phyloP scores from a whole-genome alignment of 2,329 filamentous ascomycete species.

The Diaporthe sp. region DNA sequence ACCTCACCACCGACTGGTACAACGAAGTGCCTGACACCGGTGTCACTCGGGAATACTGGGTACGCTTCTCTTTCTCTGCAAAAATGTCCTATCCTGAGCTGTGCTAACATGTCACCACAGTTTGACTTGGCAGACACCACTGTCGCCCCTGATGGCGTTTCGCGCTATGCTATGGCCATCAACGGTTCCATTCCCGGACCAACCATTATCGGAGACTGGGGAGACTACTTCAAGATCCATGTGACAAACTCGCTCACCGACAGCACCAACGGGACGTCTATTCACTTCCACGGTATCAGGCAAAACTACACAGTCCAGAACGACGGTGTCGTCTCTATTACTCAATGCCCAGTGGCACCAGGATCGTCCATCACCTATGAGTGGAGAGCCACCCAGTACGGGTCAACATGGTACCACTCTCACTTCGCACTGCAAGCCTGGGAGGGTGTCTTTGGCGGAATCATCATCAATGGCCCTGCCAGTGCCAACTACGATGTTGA shows the following conservation, averaged over 20 bases:
- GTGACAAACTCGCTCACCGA: constrained; percentile 47
- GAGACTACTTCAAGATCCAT: constrained; percentile 48
- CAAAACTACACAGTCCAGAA: constrained; percentile 46
- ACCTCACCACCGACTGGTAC: constrained; percentile 50
- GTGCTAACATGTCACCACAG: not conserved
- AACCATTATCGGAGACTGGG: constrained; percentile 44
- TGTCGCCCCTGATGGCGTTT: constrained; percentile 51
- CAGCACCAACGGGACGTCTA: constrained; percentile 47
- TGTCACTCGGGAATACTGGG: constrained; percentile 52
- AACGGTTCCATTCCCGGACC: constrained; percentile 40
- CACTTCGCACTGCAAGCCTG: constrained; percentile 61
- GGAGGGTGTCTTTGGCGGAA: constrained; percentile 68
- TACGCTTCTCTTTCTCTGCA: not conserved
- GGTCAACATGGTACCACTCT: constrained; percentile 69
- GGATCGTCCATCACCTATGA: constrained; percentile 64
- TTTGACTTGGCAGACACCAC: constrained; percentile 46
- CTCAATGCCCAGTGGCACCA: constrained; percentile 61
- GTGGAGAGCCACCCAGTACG: constrained; percentile 65
- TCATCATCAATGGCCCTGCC: constrained; percentile 70
- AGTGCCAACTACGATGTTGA: constrained; percentile 71
- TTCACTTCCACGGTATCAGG: constrained; percentile 54
- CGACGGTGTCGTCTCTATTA: constrained; percentile 52
- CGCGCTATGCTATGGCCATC: constrained; percentile 50
- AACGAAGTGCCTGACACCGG: constrained; percentile 49
- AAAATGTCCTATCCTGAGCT: too few species aligned